Evolutionary conservation across 2,329 filamentous ascomycete species (phyloP).

Genomic region (Fusarium verrucosum): DNA sequence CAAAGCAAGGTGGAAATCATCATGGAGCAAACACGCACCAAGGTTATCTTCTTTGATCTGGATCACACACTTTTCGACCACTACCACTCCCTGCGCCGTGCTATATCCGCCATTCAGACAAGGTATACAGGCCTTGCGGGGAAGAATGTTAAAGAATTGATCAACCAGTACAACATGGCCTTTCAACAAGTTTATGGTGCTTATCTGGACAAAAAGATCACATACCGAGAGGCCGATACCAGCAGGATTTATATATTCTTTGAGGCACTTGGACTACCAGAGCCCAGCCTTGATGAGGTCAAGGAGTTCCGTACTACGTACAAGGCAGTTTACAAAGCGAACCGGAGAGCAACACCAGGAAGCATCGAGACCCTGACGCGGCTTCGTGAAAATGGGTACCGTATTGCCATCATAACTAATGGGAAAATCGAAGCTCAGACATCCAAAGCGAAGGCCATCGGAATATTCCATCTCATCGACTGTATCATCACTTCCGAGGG

Average conservation of each 20-base stretch:
- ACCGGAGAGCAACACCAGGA: too few species aligned
- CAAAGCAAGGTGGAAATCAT: too few species aligned
- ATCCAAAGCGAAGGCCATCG: too few species aligned
- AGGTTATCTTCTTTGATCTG: conserved; percentile 10
- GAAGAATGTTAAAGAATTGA: not conserved
- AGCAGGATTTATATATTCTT: conserved; percentile 2
- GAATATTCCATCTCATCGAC: too few species aligned
- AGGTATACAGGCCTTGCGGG: not conserved
- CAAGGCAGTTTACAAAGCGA: conserved; percentile 5
- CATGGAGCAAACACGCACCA: not conserved
- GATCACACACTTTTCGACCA: conserved; percentile 24
- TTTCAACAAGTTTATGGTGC: conserved; percentile 4
- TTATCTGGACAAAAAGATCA: not conserved
- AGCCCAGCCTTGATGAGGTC: not conserved
- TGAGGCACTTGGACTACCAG: not conserved
- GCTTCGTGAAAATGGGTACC: too few species aligned
- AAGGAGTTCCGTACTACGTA: conserved; percentile 8
- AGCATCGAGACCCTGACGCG: too few species aligned
- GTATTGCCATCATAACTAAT: too few species aligned
- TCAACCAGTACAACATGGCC: not conserved
- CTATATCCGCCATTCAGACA: not conserved
- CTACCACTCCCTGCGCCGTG: not conserved
- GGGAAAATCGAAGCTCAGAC: too few species aligned
- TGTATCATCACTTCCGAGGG: too few species aligned
- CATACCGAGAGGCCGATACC: not conserved